Conservation (phyloP, 163 green algal species). For the Picocystis sp. region DNA sequence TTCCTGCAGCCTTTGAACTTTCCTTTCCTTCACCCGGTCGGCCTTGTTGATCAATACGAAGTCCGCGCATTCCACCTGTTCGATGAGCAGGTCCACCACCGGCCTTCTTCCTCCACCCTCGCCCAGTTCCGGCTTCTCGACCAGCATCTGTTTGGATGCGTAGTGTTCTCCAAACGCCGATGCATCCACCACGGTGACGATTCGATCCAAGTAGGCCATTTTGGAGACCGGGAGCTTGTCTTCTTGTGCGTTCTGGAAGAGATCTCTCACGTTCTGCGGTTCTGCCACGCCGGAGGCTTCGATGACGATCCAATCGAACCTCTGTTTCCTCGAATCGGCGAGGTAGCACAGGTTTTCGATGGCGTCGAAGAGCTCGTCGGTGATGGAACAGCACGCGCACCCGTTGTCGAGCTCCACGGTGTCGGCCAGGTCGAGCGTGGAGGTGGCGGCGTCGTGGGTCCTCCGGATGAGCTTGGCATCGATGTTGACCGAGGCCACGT, state of each 20-base stretch:
- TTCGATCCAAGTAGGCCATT: slow-evolving; percentile 39
- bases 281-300: slow-evolving; percentile 86
- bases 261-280: slow-evolving; percentile 73
- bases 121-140: slow-evolving; percentile 64
- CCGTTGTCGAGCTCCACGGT: slow-evolving; percentile 88
- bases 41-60: slow-evolving; percentile 86
- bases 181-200: slow-evolving; percentile 72
- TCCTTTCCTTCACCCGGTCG: slow-evolving; percentile 37
- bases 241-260: slow-evolving; percentile 57
- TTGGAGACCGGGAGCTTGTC: no score
- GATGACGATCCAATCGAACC: slow-evolving; percentile 73
- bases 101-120: slow-evolving; percentile 64
- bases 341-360: slow-evolving; percentile 71
- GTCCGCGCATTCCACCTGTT: slow-evolving; percentile 73
- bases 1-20: slow-evolving; percentile 38
- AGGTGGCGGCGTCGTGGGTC: background rate
- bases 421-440: slow-evolving; percentile 63
- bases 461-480: slow-evolving; percentile 89
- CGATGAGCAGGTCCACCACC: slow-evolving; percentile 84
- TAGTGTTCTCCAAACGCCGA: slow-evolving; percentile 63
- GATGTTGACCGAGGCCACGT: slow-evolving; percentile 82
- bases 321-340: slow-evolving; percentile 40
- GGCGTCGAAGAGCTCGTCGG: slow-evolving; percentile 75
- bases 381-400: slow-evolving; percentile 78
- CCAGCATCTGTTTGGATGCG: slow-evolving; percentile 28